phyloP scores from a whole-genome alignment of 2,329 filamentous ascomycete species.

The Colletotrichum australisinense region DNA sequence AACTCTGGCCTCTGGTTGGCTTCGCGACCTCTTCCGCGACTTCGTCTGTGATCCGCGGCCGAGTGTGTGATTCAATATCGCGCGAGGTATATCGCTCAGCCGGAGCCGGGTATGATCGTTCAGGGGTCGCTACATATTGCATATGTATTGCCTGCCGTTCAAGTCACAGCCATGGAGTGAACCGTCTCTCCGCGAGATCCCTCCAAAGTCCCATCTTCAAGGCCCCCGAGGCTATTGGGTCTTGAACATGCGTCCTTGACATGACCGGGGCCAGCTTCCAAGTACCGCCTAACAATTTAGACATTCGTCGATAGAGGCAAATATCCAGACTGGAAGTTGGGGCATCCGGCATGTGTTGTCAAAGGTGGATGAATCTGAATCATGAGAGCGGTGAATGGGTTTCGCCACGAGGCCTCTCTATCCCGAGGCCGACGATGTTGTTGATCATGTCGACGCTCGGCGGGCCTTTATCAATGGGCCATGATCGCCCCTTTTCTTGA shows the following conservation, averaged over 20 bases:
- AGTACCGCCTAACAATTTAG: conserved; percentile 29
- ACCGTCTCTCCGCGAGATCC: not conserved
- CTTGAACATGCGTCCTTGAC: not conserved
- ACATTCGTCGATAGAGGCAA: conserved; percentile 13
- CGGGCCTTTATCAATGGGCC: conserved; percentile 1
- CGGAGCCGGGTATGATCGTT: conserved; percentile 16
- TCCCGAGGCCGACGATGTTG: not conserved
- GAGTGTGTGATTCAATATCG: not conserved
- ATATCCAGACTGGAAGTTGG: not conserved
- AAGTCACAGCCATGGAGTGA: conserved; percentile 3
- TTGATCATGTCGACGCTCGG: not conserved
- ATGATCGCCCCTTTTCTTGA: not conserved
- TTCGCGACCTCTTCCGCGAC: no score
- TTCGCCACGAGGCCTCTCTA: not conserved
- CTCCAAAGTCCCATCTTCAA: not conserved
- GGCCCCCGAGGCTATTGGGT: no score
- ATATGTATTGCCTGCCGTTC: conserved; percentile 9
- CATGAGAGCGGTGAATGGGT: not conserved
- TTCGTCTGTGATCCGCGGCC: no score
- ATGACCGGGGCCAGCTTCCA: no score
- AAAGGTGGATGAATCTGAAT: not conserved
- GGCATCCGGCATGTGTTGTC: not conserved
- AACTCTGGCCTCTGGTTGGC: not conserved
- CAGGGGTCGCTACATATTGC: conserved; percentile 18
- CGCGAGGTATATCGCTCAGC: not conserved